Base-by-base conservation (phyloP, 116 monocot species). In the Papilionanthe hybrid region DNA sequence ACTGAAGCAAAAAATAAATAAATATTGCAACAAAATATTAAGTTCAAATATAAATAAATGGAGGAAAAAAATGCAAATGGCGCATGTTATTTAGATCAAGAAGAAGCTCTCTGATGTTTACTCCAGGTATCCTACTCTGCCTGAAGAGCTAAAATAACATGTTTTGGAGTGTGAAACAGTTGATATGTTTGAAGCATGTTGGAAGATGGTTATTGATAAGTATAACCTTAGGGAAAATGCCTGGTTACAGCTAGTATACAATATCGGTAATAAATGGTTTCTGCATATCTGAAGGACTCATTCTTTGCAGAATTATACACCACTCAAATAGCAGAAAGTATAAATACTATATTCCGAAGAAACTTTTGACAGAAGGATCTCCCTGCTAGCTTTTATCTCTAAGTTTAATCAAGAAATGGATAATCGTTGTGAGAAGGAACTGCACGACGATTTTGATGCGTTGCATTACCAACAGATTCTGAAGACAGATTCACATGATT, bases 11-110 rank as follows among this genome's bases (percentile, higher is more conserved):
- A n/a, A n/a, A n/a, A n/a, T n/a, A n/a, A n/a, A n/a, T n/a, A n/a
- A n/a, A n/a, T n/a, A n/a, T n/a, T n/a, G n/a, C n/a, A n/a, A n/a
- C n/a, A n/a, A n/a, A n/a, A n/a, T n/a, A n/a, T n/a, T n/a, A n/a
- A n/a, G n/a, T n/a, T n/a, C n/a, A n/a, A n/a, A n/a, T n/a, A n/a
- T n/a, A n/a, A n/a, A n/a, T n/a, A n/a, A n/a, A n/a, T n/a, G n/a
- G n/a, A n/a, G n/a, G n/a, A n/a, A n/a, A n/a, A n/a, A 69, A 84
- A n/a, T 89, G 89, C 44, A 85, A 84, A 76, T 89, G 89, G 89
- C 72, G 82, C 0, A 81, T 89, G 55, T 82, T 89, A 32, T 86
- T 87, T 68, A 78, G 86, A 80, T 89, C 82, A 89, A 89, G 81
- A 89, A 89, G 73, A 89, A 82, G 80, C 27, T 89, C 27, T 80